Conservation (phyloP, 495 filamentous ascomycete species). For the Venustampulla echinocandica region DNA sequence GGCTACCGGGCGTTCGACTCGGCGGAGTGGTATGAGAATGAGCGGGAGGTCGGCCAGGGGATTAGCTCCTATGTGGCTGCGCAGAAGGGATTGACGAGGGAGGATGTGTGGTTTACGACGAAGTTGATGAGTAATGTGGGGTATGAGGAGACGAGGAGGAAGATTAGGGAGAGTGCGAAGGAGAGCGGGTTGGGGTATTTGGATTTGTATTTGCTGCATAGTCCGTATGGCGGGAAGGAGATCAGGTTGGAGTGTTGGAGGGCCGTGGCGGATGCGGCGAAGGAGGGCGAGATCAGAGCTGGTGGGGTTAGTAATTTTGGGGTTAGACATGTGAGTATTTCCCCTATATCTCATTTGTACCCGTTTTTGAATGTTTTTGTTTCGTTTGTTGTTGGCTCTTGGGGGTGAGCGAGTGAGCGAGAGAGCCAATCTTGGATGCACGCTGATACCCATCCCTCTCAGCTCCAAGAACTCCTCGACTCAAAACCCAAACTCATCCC, state of each 20-base stretch:
- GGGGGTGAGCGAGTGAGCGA: too few species aligned
- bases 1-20: conserved; percentile 52
- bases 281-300: conserved; percentile 52
- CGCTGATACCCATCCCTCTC: conserved; percentile 2
- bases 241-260: conserved; percentile 53
- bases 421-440: too few species aligned
- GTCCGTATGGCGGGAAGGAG: conserved; percentile 50
- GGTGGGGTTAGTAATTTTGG: conserved; percentile 65
- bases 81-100: conserved; percentile 36
- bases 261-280: conserved; percentile 53
- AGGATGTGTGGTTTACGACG: conserved; percentile 59
- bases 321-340: conserved; percentile 48
- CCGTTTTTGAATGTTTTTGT: too few species aligned
- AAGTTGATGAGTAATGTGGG: conserved; percentile 52
- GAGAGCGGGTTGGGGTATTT: conserved; percentile 49
- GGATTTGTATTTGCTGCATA: conserved; percentile 54
- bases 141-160: conserved; percentile 47
- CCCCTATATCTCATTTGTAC: background rate
- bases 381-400: too few species aligned
- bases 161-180: conserved; percentile 47
- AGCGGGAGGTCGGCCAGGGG: conserved; percentile 50
- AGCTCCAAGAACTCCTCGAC: conserved; percentile 54
- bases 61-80: conserved; percentile 41
- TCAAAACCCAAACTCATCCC: conserved; percentile 44
- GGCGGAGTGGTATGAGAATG: conserved; percentile 62